Base-by-base conservation (phyloP, 768 basidiomycete genomes). In the Steccherinum ochraceum region DNA sequence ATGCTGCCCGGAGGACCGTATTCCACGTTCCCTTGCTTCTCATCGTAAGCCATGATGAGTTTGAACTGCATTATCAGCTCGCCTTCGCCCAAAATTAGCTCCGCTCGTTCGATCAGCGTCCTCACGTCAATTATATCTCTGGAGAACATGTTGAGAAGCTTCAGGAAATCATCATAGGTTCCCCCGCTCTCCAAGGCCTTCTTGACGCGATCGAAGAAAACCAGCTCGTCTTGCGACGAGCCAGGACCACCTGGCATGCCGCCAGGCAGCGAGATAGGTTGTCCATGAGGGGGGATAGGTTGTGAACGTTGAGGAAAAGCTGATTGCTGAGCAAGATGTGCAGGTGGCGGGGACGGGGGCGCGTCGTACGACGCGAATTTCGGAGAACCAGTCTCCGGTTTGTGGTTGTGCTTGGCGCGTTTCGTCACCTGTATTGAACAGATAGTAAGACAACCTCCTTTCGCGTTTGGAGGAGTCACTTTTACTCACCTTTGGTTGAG, bases 201-300 rank as follows among this genome's bases (percentile, higher is more conserved):
- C 67, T 89, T 95, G 56, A 93, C 89, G 40, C 89, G 83, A 62
- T 98, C 96, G 63, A 98, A 98, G 76, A 98, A 98, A 12, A 87
- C 72, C 25, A 93, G 78, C 61, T 96, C 93, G 53, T 91, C 88
- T 11, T 79, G 76, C 1, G 80, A 61, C 20, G 69, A n/a, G n/a
- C n/a, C n/a, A n/a, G n/a, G n/a, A n/a, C n/a, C n/a, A n/a, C n/a
- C n/a, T n/a, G n/a, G n/a, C n/a, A n/a, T n/a, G 18, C 18, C 42
- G 12, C 24, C 25, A 3, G 35, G 51, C 21, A 7, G 43, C 2
- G 24, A 50, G 7, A 23, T 18, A 12, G 27, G 5, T 18, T 18
- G 43, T n/a, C n/a, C n/a, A n/a, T n/a, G n/a, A n/a, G n/a, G n/a
- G n/a, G n/a, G n/a, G n/a, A n/a, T n/a, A n/a, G 11, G 35, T 11